Base-by-base conservation (phyloP, 1,284 basidiomycete genomes). In the Uromyces viciae-fabae region DNA sequence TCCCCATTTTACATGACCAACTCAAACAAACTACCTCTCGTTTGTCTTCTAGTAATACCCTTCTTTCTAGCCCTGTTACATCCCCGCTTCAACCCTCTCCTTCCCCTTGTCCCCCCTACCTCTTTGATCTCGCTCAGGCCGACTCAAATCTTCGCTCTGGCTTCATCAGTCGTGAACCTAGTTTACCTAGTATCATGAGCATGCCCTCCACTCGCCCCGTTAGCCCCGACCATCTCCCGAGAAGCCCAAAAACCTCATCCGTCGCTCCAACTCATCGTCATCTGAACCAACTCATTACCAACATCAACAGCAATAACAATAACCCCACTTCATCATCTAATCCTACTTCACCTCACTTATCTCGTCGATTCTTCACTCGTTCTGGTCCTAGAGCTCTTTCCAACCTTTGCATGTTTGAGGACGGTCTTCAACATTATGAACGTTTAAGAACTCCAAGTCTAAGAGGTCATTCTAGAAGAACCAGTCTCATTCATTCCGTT, bases 131-230 rank as follows among this genome's bases (percentile, higher is more conserved):
- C 33, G 66, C 43, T 71, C 76, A 68, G 54, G 62, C 76, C n/a
- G 38, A 68, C 58, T 46, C 49, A 17, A 31, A 40, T 38, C 46
- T 46, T 56, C 33, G 54, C 54, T 58, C 52, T 3, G 71, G 71
- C 4, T 58, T 56, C 54, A 78, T 80, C 36, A 80, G 77, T 49
- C 77, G 77, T 19, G 77, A 80, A 52, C 58, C 77, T 8, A 80
- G 77, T 52, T 54, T 80, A 1, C 77, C 77, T n/a, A 80, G 77
- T 33, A 72, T 80, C 66, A 80, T 80, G 77, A 80, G 77, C 52
- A 72, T 80, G 69, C 77, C 77, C 52, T 40, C 25, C 40, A 80
- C 77, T 40, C 49, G 77, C 22, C 77, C 68, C 33, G 58, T 69
- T 46, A 80, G 77, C 43, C 77, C 77, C 22, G 77, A 80, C 33